These are phyloP conservation scores for Polyporus tsugae DNA, from an alignment of 1,284 basidiomycete species.

Conservation along the genomic window DNA sequence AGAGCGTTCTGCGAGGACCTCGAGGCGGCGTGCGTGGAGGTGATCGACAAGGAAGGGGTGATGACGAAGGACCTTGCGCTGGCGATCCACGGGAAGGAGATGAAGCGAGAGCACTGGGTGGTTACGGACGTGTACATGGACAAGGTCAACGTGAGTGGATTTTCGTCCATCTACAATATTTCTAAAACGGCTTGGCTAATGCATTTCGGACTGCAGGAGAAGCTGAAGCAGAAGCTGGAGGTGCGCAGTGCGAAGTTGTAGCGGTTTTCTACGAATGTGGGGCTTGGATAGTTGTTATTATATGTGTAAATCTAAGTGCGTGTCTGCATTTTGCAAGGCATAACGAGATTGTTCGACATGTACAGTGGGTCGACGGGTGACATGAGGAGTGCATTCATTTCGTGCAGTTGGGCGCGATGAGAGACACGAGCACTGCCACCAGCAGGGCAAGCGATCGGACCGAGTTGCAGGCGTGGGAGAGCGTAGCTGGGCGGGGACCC, in stretches of 20 bases:
- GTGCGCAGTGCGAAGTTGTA: conserved; percentile 31
- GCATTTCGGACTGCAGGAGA: conserved; percentile 49
- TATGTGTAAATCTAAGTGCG: not conserved
- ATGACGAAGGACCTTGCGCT: conserved; percentile 99
- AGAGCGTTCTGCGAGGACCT: conserved; percentile 82
- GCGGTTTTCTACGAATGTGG: not conserved
- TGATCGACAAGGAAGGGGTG: conserved; percentile 88
- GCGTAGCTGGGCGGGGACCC: not conserved
- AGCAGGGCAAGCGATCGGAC: not conserved
- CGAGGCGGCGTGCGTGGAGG: conserved; percentile 90
- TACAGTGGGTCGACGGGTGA: too few relatives aligned
- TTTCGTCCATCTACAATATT: conserved; percentile 10
- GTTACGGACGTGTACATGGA: conserved; percentile 93
- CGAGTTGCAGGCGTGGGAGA: not conserved
- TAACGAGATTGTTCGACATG: not conserved
- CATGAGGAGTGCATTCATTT: not conserved
- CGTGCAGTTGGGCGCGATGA: not conserved
- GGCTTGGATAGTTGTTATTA: conserved; percentile 5
- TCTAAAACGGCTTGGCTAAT: conserved; percentile 1
- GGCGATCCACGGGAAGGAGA: conserved; percentile 91
- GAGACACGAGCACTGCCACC: not conserved
- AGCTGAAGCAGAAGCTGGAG: conserved; percentile 62
- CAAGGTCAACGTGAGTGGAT: conserved; percentile 74
- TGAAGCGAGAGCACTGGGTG: conserved; percentile 95
- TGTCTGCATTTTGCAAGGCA: not conserved